phyloP scores from a whole-genome alignment of 371 early-diverging fungal species.

The Neoconidiobolus thromboides region DNA sequence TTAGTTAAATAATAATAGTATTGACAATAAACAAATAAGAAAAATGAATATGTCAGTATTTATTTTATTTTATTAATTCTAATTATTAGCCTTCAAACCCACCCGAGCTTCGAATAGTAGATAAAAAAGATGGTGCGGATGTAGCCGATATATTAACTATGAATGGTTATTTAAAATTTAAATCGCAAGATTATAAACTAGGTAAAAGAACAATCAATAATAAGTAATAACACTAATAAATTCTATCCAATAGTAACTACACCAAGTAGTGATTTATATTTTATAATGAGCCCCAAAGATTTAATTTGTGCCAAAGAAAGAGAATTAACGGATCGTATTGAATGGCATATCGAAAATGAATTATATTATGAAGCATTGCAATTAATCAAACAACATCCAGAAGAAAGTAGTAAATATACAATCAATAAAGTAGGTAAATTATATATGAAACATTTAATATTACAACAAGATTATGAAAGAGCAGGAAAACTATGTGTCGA shows the following conservation, averaged over 20 bases:
- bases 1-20: neutral
- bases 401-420: constrained; percentile 25
- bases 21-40: neutral
- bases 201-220: constrained; percentile 9
- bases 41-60: too few relatives aligned
- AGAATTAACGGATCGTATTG: constrained; percentile 76
- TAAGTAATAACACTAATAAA: neutral
- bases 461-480: constrained; percentile 35
- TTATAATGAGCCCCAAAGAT: constrained; percentile 81
- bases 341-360: constrained; percentile 66
- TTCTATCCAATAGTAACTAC: constrained; percentile 14
- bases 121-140: constrained; percentile 53
- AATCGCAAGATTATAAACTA: constrained; percentile 80
- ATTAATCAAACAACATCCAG: constrained; percentile 24
- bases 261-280: constrained; percentile 45
- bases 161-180: constrained; percentile 62
- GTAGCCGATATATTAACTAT: constrained; percentile 70
- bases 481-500: constrained; percentile 51
- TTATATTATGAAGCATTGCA: constrained; percentile 62
- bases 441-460: constrained; percentile 53
- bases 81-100: constrained; percentile 25
- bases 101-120: constrained; percentile 80
- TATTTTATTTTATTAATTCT: too few relatives aligned
- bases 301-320: constrained; percentile 71
- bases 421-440: constrained; percentile 62